Conservation (phyloP, 78 protist species). For the Tieghemostelium lacteum region DNA sequence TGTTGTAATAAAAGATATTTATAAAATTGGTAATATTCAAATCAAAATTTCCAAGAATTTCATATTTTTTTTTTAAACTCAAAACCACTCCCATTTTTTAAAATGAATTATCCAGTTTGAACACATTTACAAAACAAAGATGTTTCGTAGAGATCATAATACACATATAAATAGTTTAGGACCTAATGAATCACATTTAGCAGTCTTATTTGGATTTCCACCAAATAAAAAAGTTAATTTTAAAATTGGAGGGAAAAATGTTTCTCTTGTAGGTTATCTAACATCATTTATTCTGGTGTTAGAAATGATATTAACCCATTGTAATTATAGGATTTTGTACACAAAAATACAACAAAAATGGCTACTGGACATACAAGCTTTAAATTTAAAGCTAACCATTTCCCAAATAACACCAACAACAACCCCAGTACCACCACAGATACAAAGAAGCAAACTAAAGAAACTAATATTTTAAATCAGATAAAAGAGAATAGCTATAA, state of each 20-base stretch:
- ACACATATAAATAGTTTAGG: no score
- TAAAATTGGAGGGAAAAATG: conserved; percentile 25
- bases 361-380: background rate
- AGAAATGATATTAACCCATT: no score
- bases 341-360: background rate
- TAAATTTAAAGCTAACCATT: conserved; percentile 15
- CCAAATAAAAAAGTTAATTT: conserved; percentile 8
- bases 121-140: no score
- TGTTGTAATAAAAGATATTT: no score
- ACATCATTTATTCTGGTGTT: background rate
- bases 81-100: no score
- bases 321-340: conserved; percentile 28
- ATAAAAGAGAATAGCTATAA: background rate
- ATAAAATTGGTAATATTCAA: no score
- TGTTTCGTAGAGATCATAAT: no score
- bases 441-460: background rate
- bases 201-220: background rate
- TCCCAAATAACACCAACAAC: conserved; percentile 3
- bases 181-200: conserved; percentile 11
- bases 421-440: background rate
- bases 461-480: background rate
- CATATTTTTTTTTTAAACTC: no score
- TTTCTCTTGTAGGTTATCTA: background rate
- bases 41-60: no score
- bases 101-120: no score